A percentile compares a stretch with the other conserved stretches of the same genome.
phyloP scores from a whole-genome alignment of 78 protist species.

The Monosiga brevicollis region DNA sequence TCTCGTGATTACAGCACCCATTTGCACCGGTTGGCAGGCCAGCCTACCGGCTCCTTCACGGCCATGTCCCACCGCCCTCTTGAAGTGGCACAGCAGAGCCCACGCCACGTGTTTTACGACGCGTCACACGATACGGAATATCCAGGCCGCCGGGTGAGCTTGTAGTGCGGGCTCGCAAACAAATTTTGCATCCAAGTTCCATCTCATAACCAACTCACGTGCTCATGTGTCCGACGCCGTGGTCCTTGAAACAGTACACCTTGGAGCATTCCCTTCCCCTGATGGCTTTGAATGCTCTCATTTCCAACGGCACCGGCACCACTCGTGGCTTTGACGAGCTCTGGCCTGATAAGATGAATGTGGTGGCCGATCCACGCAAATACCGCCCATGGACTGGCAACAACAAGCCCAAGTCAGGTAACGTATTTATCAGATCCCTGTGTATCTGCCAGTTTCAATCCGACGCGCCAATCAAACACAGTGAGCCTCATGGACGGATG shows the following conservation, averaged over 20 bases:
- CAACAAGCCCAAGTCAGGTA: background rate
- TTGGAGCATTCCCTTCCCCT: constrained; percentile 32
- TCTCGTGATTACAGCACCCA: background rate
- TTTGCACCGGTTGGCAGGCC: constrained; percentile 59
- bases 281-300: constrained; percentile 53
- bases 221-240: no score
- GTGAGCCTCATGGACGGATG: no score
- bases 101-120: constrained; percentile 55
- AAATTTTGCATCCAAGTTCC: no score
- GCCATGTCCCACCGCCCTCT: background rate
- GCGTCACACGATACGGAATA: constrained; percentile 59
- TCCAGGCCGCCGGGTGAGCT: background rate
- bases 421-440: no score
- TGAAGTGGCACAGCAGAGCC: background rate
- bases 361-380: constrained; percentile 54
- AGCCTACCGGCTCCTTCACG: constrained; percentile 37
- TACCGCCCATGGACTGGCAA: constrained; percentile 34
- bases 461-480: no score
- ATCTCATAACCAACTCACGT: no score
- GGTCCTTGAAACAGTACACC: no score
- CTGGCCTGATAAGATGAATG: constrained; percentile 42
- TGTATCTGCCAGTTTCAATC: no score
- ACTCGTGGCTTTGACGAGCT: constrained; percentile 71
- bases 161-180: no score
- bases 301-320: constrained; percentile 56